A percentile compares a stretch with the other conserved stretches of the same genome.
Conservation (phyloP, 139 green algal species). For the Picochlorum costavermella region DNA sequence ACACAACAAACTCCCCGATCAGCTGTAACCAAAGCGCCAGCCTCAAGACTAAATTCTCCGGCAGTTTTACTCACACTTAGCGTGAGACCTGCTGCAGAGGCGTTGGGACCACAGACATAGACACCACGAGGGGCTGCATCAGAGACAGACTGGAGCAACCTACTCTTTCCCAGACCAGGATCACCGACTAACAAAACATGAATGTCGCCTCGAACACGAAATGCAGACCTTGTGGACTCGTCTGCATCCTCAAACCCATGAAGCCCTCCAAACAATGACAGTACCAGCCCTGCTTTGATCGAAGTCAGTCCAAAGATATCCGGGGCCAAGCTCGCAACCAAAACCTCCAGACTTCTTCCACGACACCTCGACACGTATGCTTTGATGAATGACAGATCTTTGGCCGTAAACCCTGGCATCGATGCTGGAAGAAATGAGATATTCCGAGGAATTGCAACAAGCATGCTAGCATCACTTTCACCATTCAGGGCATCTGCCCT, state of each 20-base stretch:
- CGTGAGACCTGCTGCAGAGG: conserved; percentile 70
- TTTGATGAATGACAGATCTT: conserved; percentile 80
- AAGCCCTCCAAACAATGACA: conserved; percentile 81
- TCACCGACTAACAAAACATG: conserved; percentile 82
- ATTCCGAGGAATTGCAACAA: neutral
- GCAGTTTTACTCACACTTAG: conserved; percentile 62
- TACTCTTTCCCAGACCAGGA: conserved; percentile 80
- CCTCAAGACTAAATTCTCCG: conserved; percentile 74
- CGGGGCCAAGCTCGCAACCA: conserved; percentile 79
- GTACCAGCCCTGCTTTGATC: conserved; percentile 82
- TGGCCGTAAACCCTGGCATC: conserved; percentile 40
- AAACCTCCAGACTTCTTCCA: conserved; percentile 52
- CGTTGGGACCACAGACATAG: conserved; percentile 86
- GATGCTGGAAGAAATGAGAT: conserved; percentile 16
- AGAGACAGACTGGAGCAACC: conserved; percentile 75
- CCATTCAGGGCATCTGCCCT: neutral
- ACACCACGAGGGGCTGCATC: conserved; percentile 66
- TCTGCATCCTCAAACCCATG: conserved; percentile 38
- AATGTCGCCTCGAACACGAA: conserved; percentile 61
- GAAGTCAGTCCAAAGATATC: conserved; percentile 82
- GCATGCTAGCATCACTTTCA: neutral
- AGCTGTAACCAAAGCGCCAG: conserved; percentile 77
- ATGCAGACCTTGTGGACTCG: conserved; percentile 3
- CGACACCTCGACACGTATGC: conserved; percentile 57
- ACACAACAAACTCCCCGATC: conserved; percentile 82